Evolutionary conservation across 768 basidiomycete species (phyloP).

Genomic region (Pulveroboletus sp.): DNA sequence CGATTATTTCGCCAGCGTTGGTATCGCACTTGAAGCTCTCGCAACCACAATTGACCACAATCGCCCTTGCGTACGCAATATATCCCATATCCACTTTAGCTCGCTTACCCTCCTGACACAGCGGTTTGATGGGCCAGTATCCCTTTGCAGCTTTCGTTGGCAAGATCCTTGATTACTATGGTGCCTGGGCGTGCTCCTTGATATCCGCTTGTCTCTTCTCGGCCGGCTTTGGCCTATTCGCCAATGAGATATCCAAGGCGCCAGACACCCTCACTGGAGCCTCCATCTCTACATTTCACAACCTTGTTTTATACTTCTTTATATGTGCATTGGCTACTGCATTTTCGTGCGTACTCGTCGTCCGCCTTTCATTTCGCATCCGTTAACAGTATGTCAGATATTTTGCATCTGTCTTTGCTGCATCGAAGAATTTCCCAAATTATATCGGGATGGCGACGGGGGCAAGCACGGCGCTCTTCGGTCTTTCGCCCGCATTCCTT

Average conservation of each 20-base stretch:
- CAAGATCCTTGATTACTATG: slow-evolving; percentile 60
- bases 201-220: slow-evolving; percentile 56
- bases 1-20: slow-evolving; percentile 64
- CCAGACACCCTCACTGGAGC: slow-evolving; percentile 37
- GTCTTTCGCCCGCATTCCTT: slow-evolving; percentile 76
- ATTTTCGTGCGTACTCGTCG: slow-evolving; percentile 54
- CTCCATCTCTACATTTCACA: slow-evolving; percentile 44
- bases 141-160: slow-evolving; percentile 69
- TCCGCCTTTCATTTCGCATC: background rate
- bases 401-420: slow-evolving; percentile 73
- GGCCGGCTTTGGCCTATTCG: slow-evolving; percentile 58
- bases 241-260: slow-evolving; percentile 49
- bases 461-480: slow-evolving; percentile 66
- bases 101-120: slow-evolving; percentile 25
- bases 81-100: slow-evolving; percentile 17
- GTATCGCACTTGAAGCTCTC: slow-evolving; percentile 56
- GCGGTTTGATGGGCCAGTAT: slow-evolving; percentile 83
- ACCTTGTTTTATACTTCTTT: slow-evolving; percentile 55
- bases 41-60: slow-evolving; percentile 76
- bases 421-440: slow-evolving; percentile 63
- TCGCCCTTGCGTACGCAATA: slow-evolving; percentile 67
- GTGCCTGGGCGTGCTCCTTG: slow-evolving; percentile 66
- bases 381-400: slow-evolving; percentile 37
- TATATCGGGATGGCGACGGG: slow-evolving; percentile 67
- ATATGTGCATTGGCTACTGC: slow-evolving; percentile 65